Percentiles rank a stretch among this genome's conserved stretches.
These are phyloP conservation scores for Paramecium tetraurelia DNA, from an alignment of 73 alveolate species.

Conservation along the genomic window DNA sequence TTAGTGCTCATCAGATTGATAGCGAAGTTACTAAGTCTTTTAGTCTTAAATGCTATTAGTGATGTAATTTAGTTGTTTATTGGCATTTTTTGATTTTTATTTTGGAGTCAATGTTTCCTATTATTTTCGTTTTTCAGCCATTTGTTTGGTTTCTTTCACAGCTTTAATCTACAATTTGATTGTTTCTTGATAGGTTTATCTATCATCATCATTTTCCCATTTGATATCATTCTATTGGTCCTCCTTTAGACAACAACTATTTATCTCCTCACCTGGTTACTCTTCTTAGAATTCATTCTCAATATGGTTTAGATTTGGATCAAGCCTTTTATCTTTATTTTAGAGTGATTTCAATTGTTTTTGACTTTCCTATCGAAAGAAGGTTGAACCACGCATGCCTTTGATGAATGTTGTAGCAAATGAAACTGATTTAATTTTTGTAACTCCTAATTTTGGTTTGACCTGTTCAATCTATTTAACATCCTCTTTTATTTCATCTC, in stretches of 20 bases:
- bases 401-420: background rate
- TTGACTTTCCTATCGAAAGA: background rate
- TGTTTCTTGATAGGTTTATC: background rate
- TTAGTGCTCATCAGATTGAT: background rate
- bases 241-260: background rate
- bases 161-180: background rate
- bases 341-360: background rate
- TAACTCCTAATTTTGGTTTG: background rate
- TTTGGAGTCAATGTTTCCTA: background rate
- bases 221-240: background rate
- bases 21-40: background rate
- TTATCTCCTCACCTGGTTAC: background rate
- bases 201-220: constrained; percentile 3
- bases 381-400: background rate
- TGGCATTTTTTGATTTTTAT: background rate
- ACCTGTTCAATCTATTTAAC: background rate
- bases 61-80: background rate
- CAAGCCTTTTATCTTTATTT: background rate
- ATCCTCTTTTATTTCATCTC: background rate
- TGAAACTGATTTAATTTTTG: background rate
- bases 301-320: background rate
- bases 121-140: background rate
- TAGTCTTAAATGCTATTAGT: background rate
- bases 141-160: background rate
- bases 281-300: background rate